Evolutionary conservation across 2,329 filamentous ascomycete species (phyloP), one percentile per base, ranked within the genome.

Genomic region (Colletotrichum melonis): DNA sequence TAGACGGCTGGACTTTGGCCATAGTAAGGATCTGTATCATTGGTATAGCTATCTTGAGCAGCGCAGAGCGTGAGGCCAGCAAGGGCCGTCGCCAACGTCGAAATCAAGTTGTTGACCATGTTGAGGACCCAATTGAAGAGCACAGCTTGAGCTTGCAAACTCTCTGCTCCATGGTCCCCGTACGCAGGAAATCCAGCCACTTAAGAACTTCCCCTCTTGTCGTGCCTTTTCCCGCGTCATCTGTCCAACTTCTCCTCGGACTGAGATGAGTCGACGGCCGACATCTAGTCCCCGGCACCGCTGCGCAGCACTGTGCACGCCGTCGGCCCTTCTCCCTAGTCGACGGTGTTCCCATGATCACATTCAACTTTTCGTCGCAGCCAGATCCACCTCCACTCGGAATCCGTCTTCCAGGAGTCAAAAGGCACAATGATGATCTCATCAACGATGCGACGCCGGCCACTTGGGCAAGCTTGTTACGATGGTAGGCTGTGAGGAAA

Each of bases 1-100:
- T 79, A 78, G 11, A 80, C 76, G 1, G 75, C 56, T 8, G 79
- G 79, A 16, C 78, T 79, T 28, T 64, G 69, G 16, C 63, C 69
- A 35, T 67, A 64, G 55, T 64, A 72, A 38, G 63, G 63, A 5
- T 71, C 62, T 16, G 63, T 22, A 22, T 67, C 68, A 9, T 71
- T 71, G 54, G 63, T 60, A 16, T 65, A 69, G 49, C 22, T 22
- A 54, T 38, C 58, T 22, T 71, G 68, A 9, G 68, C 68, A 7
- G 68, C 46, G n/a, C 63, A 67, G 24, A 71, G 68, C 46, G 7
- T 19, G 1, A 70, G 30, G 14, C 42, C 32, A 11, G 63, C 68
- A 11, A 71, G 26, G 55, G 42, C 42, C 46, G 42, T 14, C 11
- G 46, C 63, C 46, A 67, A 30, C 1, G 46, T 26, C 32, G 56